Base-by-base conservation (phyloP, 352 stramenopile species). In the Phytophthora brassicae region DNA sequence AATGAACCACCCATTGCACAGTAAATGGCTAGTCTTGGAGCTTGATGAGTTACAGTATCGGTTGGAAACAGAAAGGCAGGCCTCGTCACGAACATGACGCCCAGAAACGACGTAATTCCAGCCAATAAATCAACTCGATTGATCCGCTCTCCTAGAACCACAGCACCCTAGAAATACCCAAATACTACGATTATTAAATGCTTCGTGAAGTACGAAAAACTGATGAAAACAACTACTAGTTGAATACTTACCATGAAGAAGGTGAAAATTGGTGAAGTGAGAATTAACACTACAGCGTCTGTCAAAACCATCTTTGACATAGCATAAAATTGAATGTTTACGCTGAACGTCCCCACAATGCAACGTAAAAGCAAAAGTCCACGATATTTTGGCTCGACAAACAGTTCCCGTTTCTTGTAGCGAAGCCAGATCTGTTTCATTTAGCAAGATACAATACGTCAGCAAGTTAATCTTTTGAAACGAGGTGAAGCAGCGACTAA, bases 291-390 rank as follows among this genome's bases (percentile, higher is more conserved):
- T 13, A 75, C 75, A 14, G 80, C 82, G 47, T 91, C 82, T 0
- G 82, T 83, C 20, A 91, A 67, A 17, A 89, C 80, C 82, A 91
- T 91, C 55, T 89, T 73, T 6, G 79, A 77, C 43, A 89, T 71
- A 1, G 79, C 74, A 43, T 87, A 91, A 53, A 86, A 89, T 13
- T 66, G 58, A 29, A 89, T 62, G 13, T 68, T 77, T 17, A 89
- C 67, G 17, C 72, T 70, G 19, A 84, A 19, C 20, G 79, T 83
- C 42, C 80, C 80, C 48, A 84, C 66, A 33, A 86, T 54, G 48
- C 73, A 84, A 4, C 79, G 77, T 22, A 87, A 71, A 9, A 85
- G 51, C 19, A 89, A 50, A n/a, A 84, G 20, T 13, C 50, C 51
- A 6, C 76, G 69, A 23, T 74, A 68, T 43, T 77, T 68, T 0